Conservation (phyloP, 2,329 filamentous ascomycete genomes). For the Aphanocladium album region DNA sequence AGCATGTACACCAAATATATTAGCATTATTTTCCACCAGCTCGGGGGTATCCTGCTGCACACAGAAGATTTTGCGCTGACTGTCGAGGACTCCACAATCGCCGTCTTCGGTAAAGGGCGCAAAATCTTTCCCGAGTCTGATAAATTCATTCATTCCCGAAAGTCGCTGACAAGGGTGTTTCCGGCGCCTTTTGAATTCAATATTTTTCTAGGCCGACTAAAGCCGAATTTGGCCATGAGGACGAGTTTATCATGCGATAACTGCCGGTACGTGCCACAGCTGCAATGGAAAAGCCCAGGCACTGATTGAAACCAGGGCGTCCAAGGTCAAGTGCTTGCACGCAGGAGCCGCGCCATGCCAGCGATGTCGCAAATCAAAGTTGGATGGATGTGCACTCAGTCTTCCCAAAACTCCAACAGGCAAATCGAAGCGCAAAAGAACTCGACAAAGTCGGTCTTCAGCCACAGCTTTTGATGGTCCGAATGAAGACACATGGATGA, state of each 20-base stretch:
- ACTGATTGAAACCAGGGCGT: constrained; percentile 21
- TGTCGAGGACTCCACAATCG: neutral
- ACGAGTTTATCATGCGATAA: constrained; percentile 31
- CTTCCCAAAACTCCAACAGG: constrained; percentile 16
- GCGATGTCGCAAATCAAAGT: constrained; percentile 24
- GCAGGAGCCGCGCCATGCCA: constrained; percentile 26
- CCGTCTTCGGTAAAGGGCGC: constrained; percentile 6
- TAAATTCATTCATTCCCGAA: neutral
- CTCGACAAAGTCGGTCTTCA: neutral
- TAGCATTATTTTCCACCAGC: too few relatives aligned
- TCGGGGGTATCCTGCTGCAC: too few relatives aligned
- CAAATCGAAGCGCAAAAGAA: constrained; percentile 5
- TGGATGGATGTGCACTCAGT: constrained; percentile 23
- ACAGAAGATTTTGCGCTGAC: too few relatives aligned
- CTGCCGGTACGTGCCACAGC: constrained; percentile 24
- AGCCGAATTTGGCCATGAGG: constrained; percentile 21
- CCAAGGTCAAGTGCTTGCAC: constrained; percentile 32
- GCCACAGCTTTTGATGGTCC: neutral
- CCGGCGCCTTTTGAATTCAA: neutral
- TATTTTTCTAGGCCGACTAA: neutral
- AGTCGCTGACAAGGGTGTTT: neutral
- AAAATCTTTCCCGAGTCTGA: constrained; percentile 13
- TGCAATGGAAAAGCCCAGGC: neutral
- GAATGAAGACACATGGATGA: neutral
- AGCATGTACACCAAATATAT: too few relatives aligned